Evolutionary conservation across 1,284 basidiomycete species (phyloP), one percentile per base, ranked within the genome.

Genomic region (Papiliotrema laurentii): DNA sequence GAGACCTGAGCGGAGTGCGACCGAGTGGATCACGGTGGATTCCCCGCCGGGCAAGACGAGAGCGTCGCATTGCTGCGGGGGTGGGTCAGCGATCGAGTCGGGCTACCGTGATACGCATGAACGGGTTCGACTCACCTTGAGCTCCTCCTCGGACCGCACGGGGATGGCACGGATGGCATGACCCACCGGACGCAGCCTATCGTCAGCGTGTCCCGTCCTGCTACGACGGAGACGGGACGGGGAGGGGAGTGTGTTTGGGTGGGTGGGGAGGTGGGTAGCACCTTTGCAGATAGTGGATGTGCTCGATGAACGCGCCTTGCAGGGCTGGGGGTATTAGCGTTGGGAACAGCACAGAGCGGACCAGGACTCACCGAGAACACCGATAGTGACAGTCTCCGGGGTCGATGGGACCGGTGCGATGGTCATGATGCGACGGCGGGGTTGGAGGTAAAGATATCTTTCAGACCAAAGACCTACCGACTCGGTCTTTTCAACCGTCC

Each of bases 261-360:
- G 4, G 3, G 4, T 10, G 2, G 25, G 16, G 16, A 39, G 33
- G n/a, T 37, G 27, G 13, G 39, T 54, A 63, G 45, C 37, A 68
- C 72, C 64, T 48, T 42, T 71, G 56, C 14, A 74, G 58, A 43
- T 72, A 70, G 24, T 64, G 59, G 28, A 72, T 67, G 72, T 97
- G 94, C 75, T 98, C 93, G 33, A 81, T 79, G 68, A 97, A 97
- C 4, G 92, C 91, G 45, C 93, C 94, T 73, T 97, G 94, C 37
- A 97, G 79, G 44, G 93, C 94, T 85, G 71, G 52, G 22, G 69
- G n/a, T n/a, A 64, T 22, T 50, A 34, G 33, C 33, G 28, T 35
- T 21, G 31, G 21, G 5, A 4, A 10, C 5, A 35, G 13, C 4
- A 18, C 18, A 34, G 10, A 18, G 28, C 3, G 22, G n/a, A 6